phyloP scores from a whole-genome alignment of 225 moss, liverwort and hornwort species.

The Takakia lepidozioides region DNA sequence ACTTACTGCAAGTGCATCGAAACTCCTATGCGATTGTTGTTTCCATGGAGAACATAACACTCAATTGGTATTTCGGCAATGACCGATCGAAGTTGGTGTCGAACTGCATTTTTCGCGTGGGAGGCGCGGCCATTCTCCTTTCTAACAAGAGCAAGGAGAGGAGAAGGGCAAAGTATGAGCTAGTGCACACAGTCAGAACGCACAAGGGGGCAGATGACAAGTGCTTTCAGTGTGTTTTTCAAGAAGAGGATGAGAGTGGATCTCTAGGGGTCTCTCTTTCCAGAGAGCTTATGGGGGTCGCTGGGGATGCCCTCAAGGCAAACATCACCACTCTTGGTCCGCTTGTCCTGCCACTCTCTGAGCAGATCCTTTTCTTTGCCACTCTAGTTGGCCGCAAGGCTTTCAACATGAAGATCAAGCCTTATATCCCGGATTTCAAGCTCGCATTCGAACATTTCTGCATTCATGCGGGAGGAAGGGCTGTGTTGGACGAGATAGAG shows the following conservation, averaged over 20 bases:
- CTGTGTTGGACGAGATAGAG: slow-evolving; percentile 62
- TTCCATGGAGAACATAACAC: slow-evolving; percentile 66
- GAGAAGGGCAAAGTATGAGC: slow-evolving; percentile 51
- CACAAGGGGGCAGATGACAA: slow-evolving; percentile 79
- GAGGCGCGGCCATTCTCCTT: slow-evolving; percentile 74
- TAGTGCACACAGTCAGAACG: slow-evolving; percentile 67
- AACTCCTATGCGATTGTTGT: slow-evolving; percentile 63
- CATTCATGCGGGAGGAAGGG: slow-evolving; percentile 67
- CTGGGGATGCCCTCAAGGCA: slow-evolving; percentile 73
- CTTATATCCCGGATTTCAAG: slow-evolving; percentile 83
- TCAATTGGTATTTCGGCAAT: slow-evolving; percentile 73
- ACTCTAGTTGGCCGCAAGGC: slow-evolving; percentile 54
- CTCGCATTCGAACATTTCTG: slow-evolving; percentile 84
- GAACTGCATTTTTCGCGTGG: slow-evolving; percentile 82
- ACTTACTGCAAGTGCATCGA: slow-evolving; percentile 56
- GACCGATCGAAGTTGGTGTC: slow-evolving; percentile 76
- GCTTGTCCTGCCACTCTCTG: slow-evolving; percentile 64
- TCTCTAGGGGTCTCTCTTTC: slow-evolving; percentile 54
- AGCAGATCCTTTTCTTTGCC: slow-evolving; percentile 77
- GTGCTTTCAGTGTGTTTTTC: slow-evolving; percentile 60
- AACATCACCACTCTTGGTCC: slow-evolving; percentile 82
- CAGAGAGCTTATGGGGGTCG: slow-evolving; percentile 68
- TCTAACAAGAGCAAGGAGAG: slow-evolving; percentile 52
- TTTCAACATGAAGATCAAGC: slow-evolving; percentile 61
- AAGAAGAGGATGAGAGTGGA: slow-evolving; percentile 57